phyloP scores from a whole-genome alignment of 2,329 filamentous ascomycete genomes.

The Chaetomium sp. region DNA sequence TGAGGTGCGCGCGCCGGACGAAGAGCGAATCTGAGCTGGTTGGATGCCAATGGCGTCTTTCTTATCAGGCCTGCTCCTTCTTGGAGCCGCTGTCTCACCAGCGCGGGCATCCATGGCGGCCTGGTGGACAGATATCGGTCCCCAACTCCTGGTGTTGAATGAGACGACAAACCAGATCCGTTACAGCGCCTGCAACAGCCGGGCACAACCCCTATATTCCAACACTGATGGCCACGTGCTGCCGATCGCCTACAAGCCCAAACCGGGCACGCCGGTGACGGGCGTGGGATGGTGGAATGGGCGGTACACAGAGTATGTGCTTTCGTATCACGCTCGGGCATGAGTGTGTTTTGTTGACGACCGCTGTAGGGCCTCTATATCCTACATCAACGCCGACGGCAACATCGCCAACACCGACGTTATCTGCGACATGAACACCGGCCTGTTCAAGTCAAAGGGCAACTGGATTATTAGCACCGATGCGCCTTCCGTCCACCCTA shows the following conservation, averaged over 20 bases:
- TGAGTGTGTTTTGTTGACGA: neutral
- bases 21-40: neutral
- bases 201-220: constrained; percentile 30
- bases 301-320: constrained; percentile 30
- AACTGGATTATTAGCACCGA: constrained; percentile 28
- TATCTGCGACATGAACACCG: constrained; percentile 31
- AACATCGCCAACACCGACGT: constrained; percentile 29
- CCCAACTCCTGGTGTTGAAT: constrained; percentile 33
- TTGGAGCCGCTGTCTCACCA: constrained; percentile 16
- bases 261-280: constrained; percentile 30
- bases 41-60: constrained; percentile 11
- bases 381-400: constrained; percentile 28
- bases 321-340: neutral
- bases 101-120: constrained; percentile 27
- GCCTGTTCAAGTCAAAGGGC: constrained; percentile 28
- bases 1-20: neutral
- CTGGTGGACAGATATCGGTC: constrained; percentile 31
- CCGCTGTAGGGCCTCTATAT: constrained; percentile 31
- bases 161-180: constrained; percentile 29
- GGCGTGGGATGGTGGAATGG: constrained; percentile 31
- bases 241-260: constrained; percentile 25
- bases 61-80: constrained; percentile 15
- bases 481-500: constrained; percentile 23
- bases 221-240: constrained; percentile 28
- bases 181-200: constrained; percentile 33